phyloP scores from a whole-genome alignment of 1,284 basidiomycete species.

The Apiotrichum siamense region DNA sequence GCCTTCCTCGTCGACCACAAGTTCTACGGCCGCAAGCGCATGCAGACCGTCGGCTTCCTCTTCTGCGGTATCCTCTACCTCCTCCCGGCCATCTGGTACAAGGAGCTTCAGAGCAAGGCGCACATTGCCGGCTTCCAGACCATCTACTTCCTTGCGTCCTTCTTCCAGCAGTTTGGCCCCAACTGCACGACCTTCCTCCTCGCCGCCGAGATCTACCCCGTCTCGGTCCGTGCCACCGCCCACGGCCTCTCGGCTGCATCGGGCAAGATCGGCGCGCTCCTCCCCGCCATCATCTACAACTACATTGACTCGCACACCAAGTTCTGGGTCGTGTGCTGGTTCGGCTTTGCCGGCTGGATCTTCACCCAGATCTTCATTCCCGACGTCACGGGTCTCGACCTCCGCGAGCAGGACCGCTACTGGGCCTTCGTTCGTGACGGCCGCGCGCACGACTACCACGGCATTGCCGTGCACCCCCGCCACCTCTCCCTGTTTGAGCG shows the following conservation, averaged over 20 bases:
- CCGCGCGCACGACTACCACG: constrained; percentile 52
- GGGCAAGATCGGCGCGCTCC: constrained; percentile 52
- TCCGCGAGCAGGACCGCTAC: constrained; percentile 55
- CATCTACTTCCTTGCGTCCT: constrained; percentile 52
- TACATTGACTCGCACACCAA: constrained; percentile 45
- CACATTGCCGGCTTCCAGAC: constrained; percentile 50
- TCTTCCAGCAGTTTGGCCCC: constrained; percentile 55
- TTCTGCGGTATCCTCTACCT: constrained; percentile 50
- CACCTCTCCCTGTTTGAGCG: constrained; percentile 52
- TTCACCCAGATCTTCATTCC: constrained; percentile 50
- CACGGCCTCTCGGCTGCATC: constrained; percentile 50
- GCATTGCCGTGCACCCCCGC: constrained; percentile 53
- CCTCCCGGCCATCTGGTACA: constrained; percentile 44
- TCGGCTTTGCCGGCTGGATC: constrained; percentile 51
- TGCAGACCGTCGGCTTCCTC: constrained; percentile 53
- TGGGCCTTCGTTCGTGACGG: constrained; percentile 52
- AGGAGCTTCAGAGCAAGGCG: constrained; percentile 35
- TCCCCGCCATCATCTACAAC: constrained; percentile 49
- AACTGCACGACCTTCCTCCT: constrained; percentile 50
- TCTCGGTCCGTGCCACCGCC: constrained; percentile 50
- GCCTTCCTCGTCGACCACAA: constrained; percentile 56
- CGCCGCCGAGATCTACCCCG: constrained; percentile 52
- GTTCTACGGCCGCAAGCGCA: constrained; percentile 48
- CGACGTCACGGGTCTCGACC: constrained; percentile 55
- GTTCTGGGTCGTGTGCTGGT: constrained; percentile 55